Evolutionary conservation across 805 yeast species (phyloP), one percentile per base, ranked within the genome.

Genomic region (Wickerhamomyces strasburgensis): DNA sequence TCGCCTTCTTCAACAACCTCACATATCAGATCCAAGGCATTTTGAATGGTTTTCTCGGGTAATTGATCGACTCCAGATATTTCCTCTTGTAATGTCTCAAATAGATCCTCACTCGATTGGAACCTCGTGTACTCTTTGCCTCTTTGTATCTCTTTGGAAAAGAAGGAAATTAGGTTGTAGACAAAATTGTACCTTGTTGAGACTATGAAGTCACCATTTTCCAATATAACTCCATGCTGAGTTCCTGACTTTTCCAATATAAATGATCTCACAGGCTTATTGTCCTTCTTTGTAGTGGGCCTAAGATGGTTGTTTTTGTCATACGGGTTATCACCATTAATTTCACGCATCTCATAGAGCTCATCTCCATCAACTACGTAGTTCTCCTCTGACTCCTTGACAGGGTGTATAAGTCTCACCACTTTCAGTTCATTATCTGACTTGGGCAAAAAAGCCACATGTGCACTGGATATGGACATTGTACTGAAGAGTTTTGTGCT

Each of bases 1-100:
- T 64, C 76, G 14, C 61, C 67, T 38, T 71, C 78, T 18, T 53
- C 59, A 3, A 68, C 56, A 2, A 47, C 40, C 21, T 71, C 75
- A 32, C 70, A 58, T 6, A 72, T 60, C n/a, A 43, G 37, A 0
- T 37, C 38, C 21, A 77, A 31, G 14, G 56, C 27, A 10, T 29
- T 19, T 5, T 33, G 26, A 3, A 51, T 17, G 13, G 44, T 11
- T 1, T 14, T 5, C 17, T 44, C 50, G 0, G 56, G 54, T 0
- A 54, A 16, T 9, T 46, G 40, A 7, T 19, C 25, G 2, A 52
- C 27, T 1, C 34, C 37, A 2, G 44, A 35, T 6, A 46, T 32
- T 2, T 28, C 39, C 13, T 43, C 48, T n/a, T 53, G 50, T 21
- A 67, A 41, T 14, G 49, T 42, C 44, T 71, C 77, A 6, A 58